phyloP scores from a whole-genome alignment of 768 basidiomycete genomes.

The Leccinellum albellum region DNA sequence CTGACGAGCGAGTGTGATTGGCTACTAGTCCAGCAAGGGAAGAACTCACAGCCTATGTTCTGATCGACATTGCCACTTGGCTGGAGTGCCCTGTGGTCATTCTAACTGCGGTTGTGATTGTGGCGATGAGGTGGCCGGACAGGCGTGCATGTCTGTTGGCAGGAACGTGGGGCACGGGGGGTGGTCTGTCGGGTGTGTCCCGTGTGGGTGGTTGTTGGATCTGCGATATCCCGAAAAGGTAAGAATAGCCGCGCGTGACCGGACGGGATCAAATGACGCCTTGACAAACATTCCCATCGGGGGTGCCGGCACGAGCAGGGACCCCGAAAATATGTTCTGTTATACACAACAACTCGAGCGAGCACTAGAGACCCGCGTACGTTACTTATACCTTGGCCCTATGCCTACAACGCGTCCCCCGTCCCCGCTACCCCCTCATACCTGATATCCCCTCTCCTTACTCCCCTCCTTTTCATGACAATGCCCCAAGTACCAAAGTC shows the following conservation, averaged over 20 bases:
- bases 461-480: background rate
- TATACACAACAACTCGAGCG: constrained; percentile 1
- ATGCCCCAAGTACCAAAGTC: constrained; percentile 42
- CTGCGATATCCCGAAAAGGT: constrained; percentile 17
- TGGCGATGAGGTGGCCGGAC: constrained; percentile 2
- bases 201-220: constrained; percentile 13
- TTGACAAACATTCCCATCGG: constrained; percentile 19
- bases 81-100: background rate
- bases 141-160: background rate
- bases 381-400: constrained; percentile 33
- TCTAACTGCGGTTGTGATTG: constrained; percentile 3
- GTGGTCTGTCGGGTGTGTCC: background rate
- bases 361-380: constrained; percentile 10
- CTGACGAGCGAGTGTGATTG: background rate
- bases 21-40: background rate
- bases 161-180: background rate
- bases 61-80: background rate
- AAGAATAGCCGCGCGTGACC: constrained; percentile 17
- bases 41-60: background rate
- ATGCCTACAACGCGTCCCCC: constrained; percentile 21
- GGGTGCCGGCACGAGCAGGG: constrained; percentile 16
- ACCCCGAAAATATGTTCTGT: constrained; percentile 17
- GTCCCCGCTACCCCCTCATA: constrained; percentile 6
- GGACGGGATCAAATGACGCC: constrained; percentile 25
- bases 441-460: background rate